phyloP scores from a whole-genome alignment of 2,329 filamentous ascomycete genomes.

The Chaetothyriales sp. region DNA sequence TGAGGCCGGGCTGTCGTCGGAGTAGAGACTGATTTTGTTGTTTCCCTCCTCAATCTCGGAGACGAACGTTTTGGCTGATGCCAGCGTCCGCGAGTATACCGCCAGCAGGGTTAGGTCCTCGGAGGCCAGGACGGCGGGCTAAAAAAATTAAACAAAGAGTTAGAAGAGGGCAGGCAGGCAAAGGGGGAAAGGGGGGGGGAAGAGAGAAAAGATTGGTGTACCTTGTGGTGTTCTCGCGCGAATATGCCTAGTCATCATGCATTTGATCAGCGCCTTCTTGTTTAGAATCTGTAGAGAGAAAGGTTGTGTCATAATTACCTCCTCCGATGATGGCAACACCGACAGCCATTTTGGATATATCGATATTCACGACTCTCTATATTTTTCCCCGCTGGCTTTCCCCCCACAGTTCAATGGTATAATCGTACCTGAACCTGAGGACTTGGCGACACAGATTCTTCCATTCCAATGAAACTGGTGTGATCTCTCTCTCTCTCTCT shows the following conservation, averaged over 20 bases:
- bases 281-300: not conserved
- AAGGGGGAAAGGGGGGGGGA: not conserved
- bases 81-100: constrained; percentile 44
- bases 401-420: no score
- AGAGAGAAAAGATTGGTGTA: constrained; percentile 13
- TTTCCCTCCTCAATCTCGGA: constrained; percentile 13
- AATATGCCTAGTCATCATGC: constrained; percentile 35
- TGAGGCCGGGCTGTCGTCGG: constrained; percentile 37
- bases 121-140: constrained; percentile 40
- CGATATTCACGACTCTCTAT: not conserved
- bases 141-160: not conserved
- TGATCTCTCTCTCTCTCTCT: no score
- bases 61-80: constrained; percentile 36
- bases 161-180: not conserved
- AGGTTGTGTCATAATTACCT: constrained; percentile 21
- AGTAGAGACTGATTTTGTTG: constrained; percentile 38
- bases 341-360: constrained; percentile 22
- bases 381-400: not conserved
- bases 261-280: not conserved
- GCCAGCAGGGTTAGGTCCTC: constrained; percentile 37
- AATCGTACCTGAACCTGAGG: no score
- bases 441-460: no score
- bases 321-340: constrained; percentile 42
- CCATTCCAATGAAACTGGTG: no score
- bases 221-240: constrained; percentile 43